phyloP scores from a whole-genome alignment of 176 grass and related monocot genomes.

The Typha latifolia region DNA sequence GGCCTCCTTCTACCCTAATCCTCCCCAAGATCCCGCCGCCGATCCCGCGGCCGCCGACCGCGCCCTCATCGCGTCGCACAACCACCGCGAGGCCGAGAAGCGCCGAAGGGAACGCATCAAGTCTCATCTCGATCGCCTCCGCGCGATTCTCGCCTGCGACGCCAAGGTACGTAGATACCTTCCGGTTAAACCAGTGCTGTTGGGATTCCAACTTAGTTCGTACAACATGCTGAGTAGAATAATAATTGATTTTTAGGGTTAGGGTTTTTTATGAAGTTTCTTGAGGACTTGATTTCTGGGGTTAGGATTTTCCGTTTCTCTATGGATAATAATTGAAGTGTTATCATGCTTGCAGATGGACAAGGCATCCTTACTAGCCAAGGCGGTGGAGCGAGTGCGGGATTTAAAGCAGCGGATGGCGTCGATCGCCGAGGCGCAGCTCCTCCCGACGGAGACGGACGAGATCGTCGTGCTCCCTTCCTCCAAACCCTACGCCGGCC shows the following conservation, averaged over 20 bases:
- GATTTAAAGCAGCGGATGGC: slow-evolving; percentile 94
- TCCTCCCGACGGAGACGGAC: slow-evolving; percentile 79
- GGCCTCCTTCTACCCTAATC: background rate
- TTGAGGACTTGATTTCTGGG: too few relatives aligned
- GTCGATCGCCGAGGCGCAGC: slow-evolving; percentile 57
- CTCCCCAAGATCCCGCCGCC: background rate
- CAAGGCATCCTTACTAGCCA: slow-evolving; percentile 92
- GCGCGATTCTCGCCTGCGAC: slow-evolving; percentile 79
- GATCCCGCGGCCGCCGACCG: slow-evolving; percentile 41
- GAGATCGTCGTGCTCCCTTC: slow-evolving; percentile 78
- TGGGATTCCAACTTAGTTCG: too few relatives aligned
- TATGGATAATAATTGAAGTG: background rate
- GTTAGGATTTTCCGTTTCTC: too few relatives aligned
- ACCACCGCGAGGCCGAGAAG: slow-evolving; percentile 94
- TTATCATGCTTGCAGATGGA: slow-evolving; percentile 49
- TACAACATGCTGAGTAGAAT: background rate
- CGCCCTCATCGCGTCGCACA: slow-evolving; percentile 53
- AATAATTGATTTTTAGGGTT: background rate
- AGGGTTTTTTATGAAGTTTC: background rate
- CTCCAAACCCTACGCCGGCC: slow-evolving; percentile 67
- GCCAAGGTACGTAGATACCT: slow-evolving; percentile 56
- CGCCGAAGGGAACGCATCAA: slow-evolving; percentile 96
- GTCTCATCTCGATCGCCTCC: slow-evolving; percentile 86
- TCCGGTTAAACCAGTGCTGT: too few relatives aligned
- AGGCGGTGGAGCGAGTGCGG: slow-evolving; percentile 96